phyloP scores from a whole-genome alignment of 768 basidiomycete species.

The Lepiota brunneoincarnata region DNA sequence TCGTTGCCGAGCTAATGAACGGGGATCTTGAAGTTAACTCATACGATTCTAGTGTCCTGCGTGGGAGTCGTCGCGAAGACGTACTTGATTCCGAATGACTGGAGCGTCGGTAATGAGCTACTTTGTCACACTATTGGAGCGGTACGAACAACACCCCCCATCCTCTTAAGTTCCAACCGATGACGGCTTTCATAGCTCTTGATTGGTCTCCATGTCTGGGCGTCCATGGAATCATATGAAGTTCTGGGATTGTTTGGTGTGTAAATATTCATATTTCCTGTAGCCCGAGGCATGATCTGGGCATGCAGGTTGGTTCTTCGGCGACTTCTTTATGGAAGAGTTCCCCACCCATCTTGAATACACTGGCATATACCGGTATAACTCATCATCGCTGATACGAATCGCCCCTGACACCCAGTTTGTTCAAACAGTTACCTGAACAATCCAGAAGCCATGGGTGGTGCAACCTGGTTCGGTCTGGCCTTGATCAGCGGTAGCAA shows the following conservation, averaged over 20 bases:
- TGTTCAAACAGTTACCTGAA: slow-evolving; percentile 67
- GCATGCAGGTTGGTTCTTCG: slow-evolving; percentile 90
- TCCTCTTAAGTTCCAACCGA: neutral
- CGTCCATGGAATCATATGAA: slow-evolving; percentile 85
- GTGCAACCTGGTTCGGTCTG: slow-evolving; percentile 92
- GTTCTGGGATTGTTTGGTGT: slow-evolving; percentile 91
- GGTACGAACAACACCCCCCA: slow-evolving; percentile 43
- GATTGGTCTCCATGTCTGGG: slow-evolving; percentile 88
- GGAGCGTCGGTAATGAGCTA: slow-evolving; percentile 86
- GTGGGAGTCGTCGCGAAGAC: slow-evolving; percentile 87
- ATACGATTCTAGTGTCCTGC: slow-evolving; percentile 64
- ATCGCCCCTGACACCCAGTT: neutral
- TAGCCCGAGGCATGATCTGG: neutral
- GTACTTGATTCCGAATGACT: slow-evolving; percentile 76
- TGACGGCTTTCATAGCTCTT: slow-evolving; percentile 54
- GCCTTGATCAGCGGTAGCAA: slow-evolving; percentile 91
- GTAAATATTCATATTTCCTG: slow-evolving; percentile 13
- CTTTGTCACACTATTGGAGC: slow-evolving; percentile 86
- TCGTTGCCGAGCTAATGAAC: slow-evolving; percentile 8
- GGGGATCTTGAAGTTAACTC: slow-evolving; percentile 4
- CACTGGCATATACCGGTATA: slow-evolving; percentile 92
- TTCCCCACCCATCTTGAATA: slow-evolving; percentile 90
- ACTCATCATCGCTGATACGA: neutral
- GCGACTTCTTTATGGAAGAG: slow-evolving; percentile 95
- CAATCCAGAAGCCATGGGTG: slow-evolving; percentile 95